A percentile compares a stretch with the other conserved stretches of the same genome.
Conservation (phyloP, 495 filamentous ascomycete genomes). For the Penicillium pancosmium region DNA sequence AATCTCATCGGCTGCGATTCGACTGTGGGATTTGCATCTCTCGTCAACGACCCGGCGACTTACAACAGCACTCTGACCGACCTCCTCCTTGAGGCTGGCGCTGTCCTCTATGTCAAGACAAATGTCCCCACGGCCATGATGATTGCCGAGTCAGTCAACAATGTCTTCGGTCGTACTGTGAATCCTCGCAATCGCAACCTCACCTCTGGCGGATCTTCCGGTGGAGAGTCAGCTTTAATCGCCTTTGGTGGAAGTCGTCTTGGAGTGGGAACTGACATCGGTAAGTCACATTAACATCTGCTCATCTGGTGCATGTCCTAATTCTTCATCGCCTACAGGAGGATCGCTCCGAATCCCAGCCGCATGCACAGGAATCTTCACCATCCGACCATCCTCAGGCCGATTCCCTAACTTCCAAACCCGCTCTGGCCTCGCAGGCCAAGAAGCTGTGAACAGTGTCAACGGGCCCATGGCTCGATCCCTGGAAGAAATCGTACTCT, state of each 20-base stretch:
- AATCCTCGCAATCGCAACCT: conserved; percentile 37
- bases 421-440: conserved; percentile 37
- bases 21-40: conserved; percentile 51
- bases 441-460: conserved; percentile 32
- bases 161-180: conserved; percentile 36
- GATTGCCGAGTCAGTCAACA: conserved; percentile 55
- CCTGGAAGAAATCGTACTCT: conserved; percentile 8
- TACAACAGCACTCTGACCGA: conserved; percentile 38
- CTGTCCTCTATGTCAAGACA: conserved; percentile 61
- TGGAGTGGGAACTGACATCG: conserved; percentile 48
- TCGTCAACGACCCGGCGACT: conserved; percentile 43
- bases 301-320: neutral
- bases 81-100: conserved; percentile 28
- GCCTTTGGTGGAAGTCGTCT: conserved; percentile 38
- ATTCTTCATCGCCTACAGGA: neutral
- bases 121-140: conserved; percentile 46
- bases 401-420: conserved; percentile 52
- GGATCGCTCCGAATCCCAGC: conserved; percentile 1
- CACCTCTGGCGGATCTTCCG: conserved; percentile 44
- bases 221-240: conserved; percentile 45
- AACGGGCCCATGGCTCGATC: conserved; percentile 17
- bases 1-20: conserved; percentile 53
- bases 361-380: conserved; percentile 31
- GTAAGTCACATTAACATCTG: conserved; percentile 16
- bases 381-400: conserved; percentile 50